Conservation (phyloP, 75 land plant species). For the Adiantum capillusveneris region DNA sequence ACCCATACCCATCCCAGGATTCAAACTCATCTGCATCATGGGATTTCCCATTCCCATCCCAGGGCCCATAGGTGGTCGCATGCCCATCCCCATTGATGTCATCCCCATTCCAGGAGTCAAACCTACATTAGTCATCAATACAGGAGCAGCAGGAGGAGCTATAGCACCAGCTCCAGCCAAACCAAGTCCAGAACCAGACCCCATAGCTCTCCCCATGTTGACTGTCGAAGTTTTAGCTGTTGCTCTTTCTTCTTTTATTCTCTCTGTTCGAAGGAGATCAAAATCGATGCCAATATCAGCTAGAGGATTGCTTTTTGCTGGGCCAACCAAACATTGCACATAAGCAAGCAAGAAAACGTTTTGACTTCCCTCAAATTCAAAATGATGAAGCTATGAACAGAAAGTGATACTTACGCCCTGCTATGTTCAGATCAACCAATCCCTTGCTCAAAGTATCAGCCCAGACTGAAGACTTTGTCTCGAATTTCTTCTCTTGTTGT, state of each 20-base stretch:
- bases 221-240: constrained; percentile 28
- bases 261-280: constrained; percentile 65
- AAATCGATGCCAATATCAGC: constrained; percentile 89
- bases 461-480: constrained; percentile 94
- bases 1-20: constrained; percentile 30
- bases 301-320: constrained; percentile 88
- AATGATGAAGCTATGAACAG: constrained; percentile 5
- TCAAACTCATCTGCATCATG: constrained; percentile 28
- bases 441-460: constrained; percentile 93
- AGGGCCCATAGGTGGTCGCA: constrained; percentile 18
- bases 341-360: constrained; percentile 1
- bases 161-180: constrained; percentile 65
- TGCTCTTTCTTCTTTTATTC: constrained; percentile 38
- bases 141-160: constrained; percentile 47
- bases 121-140: constrained; percentile 22
- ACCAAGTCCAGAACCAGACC: constrained; percentile 93
- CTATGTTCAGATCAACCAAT: constrained; percentile 85
- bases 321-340: constrained; percentile 5
- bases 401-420: constrained; percentile 58
- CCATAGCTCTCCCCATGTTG: constrained; percentile 96
- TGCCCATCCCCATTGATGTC: constrained; percentile 27
- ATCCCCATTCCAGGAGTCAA: constrained; percentile 46
- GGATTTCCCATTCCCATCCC: constrained; percentile 33
- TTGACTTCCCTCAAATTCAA: no score
- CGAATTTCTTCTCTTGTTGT: constrained; percentile 47